A percentile compares a stretch with the other conserved stretches of the same genome.
Conservation (phyloP, 345 rosid genomes). For the Eucalyptus pauciflora region DNA sequence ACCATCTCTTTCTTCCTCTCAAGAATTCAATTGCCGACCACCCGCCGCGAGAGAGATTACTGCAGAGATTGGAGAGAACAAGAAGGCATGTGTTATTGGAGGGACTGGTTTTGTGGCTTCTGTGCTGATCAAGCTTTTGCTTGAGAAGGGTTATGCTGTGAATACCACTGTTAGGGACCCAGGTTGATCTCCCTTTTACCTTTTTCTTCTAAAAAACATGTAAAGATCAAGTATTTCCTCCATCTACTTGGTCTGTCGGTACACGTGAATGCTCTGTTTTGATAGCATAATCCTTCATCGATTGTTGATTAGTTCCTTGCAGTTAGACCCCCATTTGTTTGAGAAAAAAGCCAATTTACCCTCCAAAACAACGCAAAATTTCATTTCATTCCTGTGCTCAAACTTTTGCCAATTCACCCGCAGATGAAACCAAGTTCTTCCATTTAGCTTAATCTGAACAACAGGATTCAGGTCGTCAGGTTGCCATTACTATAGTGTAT, state of each 20-base stretch:
- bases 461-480: background rate
- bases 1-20: no score
- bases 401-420: background rate
- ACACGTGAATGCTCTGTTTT: background rate
- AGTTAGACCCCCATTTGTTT: background rate
- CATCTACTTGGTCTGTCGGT: background rate
- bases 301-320: background rate
- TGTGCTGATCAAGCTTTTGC: constrained; percentile 52
- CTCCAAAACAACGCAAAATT: background rate
- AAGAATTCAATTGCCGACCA: no score
- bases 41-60: constrained; percentile 3
- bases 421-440: background rate
- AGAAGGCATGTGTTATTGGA: constrained; percentile 68
- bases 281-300: background rate
- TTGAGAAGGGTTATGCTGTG: constrained; percentile 63
- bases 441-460: background rate
- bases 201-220: no score
- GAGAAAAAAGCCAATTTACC: background rate
- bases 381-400: background rate
- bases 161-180: constrained; percentile 74
- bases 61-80: background rate
- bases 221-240: background rate
- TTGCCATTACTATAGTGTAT: background rate
- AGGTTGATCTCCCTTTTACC: constrained; percentile 7
- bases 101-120: constrained; percentile 79